Evolutionary conservation across 768 basidiomycete species (phyloP).

Genomic region (Mycena epipterygia): DNA sequence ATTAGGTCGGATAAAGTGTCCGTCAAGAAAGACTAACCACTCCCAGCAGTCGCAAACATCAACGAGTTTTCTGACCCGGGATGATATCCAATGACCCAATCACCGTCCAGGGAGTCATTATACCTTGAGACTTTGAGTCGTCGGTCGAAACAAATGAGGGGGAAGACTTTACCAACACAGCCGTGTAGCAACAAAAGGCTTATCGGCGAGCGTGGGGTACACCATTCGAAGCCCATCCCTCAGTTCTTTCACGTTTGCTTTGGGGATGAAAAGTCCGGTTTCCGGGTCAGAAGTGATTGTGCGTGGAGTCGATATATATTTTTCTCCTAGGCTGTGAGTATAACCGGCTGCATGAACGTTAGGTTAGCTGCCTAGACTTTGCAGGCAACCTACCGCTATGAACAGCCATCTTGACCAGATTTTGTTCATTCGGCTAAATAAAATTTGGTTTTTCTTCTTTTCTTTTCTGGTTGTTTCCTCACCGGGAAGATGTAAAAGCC

Average conservation of each 20-base stretch:
- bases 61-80: slow-evolving; percentile 65
- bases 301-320: slow-evolving; percentile 77
- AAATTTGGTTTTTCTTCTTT: too few species aligned
- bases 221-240: slow-evolving; percentile 66
- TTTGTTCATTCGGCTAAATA: slow-evolving; percentile 74
- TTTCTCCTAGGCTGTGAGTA: slow-evolving; percentile 58
- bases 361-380: not conserved
- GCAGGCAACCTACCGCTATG: slow-evolving; percentile 53
- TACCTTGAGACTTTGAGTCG: slow-evolving; percentile 69
- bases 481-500: slow-evolving; percentile 92
- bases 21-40: too few species aligned
- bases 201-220: slow-evolving; percentile 84
- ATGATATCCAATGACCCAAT: slow-evolving; percentile 91
- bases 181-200: slow-evolving; percentile 79
- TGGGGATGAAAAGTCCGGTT: slow-evolving; percentile 77
- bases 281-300: slow-evolving; percentile 75
- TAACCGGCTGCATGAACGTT: slow-evolving; percentile 65
- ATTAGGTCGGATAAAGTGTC: not conserved
- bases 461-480: too few species aligned
- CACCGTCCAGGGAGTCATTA: slow-evolving; percentile 85
- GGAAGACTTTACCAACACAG: slow-evolving; percentile 81
- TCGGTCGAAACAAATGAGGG: slow-evolving; percentile 20
- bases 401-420: slow-evolving; percentile 83
- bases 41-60: slow-evolving; percentile 88
- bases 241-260: slow-evolving; percentile 61